Evolutionary conservation across 1,284 basidiomycete genomes (phyloP), one percentile per base, ranked within the genome.

Genomic region (Boletus semigastroideus): DNA sequence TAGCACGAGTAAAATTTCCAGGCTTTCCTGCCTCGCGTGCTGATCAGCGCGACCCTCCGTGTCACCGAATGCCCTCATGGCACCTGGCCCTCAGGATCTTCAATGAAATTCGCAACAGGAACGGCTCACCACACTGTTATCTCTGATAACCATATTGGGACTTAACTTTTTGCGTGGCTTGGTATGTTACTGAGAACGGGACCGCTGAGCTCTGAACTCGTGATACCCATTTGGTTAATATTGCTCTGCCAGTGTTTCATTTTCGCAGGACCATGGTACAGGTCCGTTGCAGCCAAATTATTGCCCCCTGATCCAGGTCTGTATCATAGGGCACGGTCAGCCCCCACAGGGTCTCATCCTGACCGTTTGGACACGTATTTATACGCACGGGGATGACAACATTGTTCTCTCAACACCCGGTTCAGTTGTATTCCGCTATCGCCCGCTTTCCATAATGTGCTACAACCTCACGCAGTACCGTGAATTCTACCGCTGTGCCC

Each of bases 401-500:
- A 13, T 45, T 48, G 43, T 14, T 14, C 39, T 34, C 46, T 13
- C 16, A 47, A 31, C 45, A 36, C 54, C 48, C 53, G 49, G 31
- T 38, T 42, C 48, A 47, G 20, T 41, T 43, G n/a, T 39, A 17
- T 37, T 38, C 14, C 34, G 13, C 48, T 46, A 38, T 39, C 40
- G 13, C 30, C n/a, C 52, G 31, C 42, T 45, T 39, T 42, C 43
- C 27, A 51, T 25, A 17, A 80, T 80, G 78, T 80, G 78, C 51
- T 76, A 68, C 58, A 59, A 68, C 33, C 55, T 80, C 37, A 56
- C 65, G 17, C 58, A 74, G 37, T 69, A 69, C 52, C 56, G 67
- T 22, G 65, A 65, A 20, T 74, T 70, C 55, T 44, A 25, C 25
- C 25, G 36, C 16, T 80, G 77, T 57, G 41, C 53, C 22, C 76